Evolutionary conservation across 352 stramenopile genomes (phyloP), one percentile per base, ranked within the genome.

Genomic region (Globisporangium echinulatum): DNA sequence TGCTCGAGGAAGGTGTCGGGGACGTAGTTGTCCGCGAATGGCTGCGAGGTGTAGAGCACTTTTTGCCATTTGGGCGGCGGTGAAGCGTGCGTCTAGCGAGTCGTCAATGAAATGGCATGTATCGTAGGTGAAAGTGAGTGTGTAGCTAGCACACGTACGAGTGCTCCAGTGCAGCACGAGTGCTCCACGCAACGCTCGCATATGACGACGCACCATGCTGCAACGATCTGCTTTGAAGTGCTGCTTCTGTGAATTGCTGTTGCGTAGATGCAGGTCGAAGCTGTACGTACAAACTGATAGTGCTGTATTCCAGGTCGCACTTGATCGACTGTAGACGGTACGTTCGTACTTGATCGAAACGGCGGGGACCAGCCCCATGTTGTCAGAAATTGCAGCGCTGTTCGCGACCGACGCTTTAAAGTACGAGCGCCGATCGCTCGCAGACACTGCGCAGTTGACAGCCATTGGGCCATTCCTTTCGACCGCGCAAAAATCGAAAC

Each of bases 21-120:
- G 52, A 97, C 89, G 69, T 96, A 93, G 67, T 95, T 94, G 72
- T 97, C 90, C 38, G 90, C 82, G 64, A 92, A 97, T 0, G 82
- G 84, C 71, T 97, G 90, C 52, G 74, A 62, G 47, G 87, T 80
- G 63, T 94, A 97, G 51, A 97, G 72, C 17, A 96, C 86, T 70
- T 96, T 96, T 50, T 82, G 72, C 88, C 88, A 97, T 25, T 61
- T 66, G 8, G 48, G 14, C 10, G 49, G 51, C 52, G 51, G 42
- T 19, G 25, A 13, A 11, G 6, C 13, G 17, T 65, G 52, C 17
- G 43, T 13, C 17, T 37, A 33, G 0, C 49, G 14, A 5, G 25
- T 11, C 14, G 25, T 33, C 25, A 33, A 33, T 33, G 25, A 33
- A 33, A 33, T 33, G 25, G 25, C 25, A 33, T 33, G 25, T 3